Conservation (phyloP, 495 filamentous ascomycete genomes). For the Lophiotrema nucula region DNA sequence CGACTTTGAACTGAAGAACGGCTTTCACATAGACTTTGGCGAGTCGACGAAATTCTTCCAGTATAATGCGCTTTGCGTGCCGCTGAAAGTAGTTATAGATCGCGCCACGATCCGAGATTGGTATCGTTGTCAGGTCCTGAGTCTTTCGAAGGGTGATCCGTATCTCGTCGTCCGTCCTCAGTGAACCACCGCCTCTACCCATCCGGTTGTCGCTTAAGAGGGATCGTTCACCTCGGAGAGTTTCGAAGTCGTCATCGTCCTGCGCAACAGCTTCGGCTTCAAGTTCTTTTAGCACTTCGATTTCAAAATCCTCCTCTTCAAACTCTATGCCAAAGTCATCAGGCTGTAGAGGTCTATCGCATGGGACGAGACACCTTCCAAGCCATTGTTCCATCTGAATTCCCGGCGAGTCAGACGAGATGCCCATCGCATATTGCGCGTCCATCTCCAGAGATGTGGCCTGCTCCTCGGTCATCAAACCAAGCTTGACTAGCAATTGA, state of each 20-base stretch:
- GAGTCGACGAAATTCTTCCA: slow-evolving; percentile 45
- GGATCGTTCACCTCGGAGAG: slow-evolving; percentile 51
- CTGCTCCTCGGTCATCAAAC: slow-evolving; percentile 62
- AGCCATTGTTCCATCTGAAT: slow-evolving; percentile 65
- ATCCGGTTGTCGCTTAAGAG: slow-evolving; percentile 51
- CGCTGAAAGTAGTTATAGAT: slow-evolving; percentile 60
- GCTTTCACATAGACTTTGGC: slow-evolving; percentile 46
- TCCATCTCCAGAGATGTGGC: slow-evolving; percentile 55
- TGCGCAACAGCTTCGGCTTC: slow-evolving; percentile 58
- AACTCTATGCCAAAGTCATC: slow-evolving; percentile 52
- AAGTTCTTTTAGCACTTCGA: slow-evolving; percentile 62
- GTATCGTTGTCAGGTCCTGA: slow-evolving; percentile 59
- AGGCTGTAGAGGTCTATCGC: slow-evolving; percentile 42
- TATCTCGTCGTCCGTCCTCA: slow-evolving; percentile 36
- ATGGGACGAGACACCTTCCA: slow-evolving; percentile 47
- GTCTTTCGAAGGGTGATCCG: slow-evolving; percentile 36
- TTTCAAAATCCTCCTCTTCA: slow-evolving; percentile 65
- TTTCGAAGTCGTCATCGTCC: slow-evolving; percentile 55
- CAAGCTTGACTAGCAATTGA: slow-evolving; percentile 51
- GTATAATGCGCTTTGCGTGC: slow-evolving; percentile 46
- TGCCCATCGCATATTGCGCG: slow-evolving; percentile 49
- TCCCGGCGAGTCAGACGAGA: slow-evolving; percentile 32
- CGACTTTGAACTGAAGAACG: slow-evolving; percentile 48
- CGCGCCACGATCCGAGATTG: slow-evolving; percentile 50
- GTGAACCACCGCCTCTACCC: slow-evolving; percentile 32